A percentile compares a stretch with the other conserved stretches of the same genome.
Evolutionary conservation across 352 stramenopile species (phyloP).

Genomic region (Pythium phragmiticola): DNA sequence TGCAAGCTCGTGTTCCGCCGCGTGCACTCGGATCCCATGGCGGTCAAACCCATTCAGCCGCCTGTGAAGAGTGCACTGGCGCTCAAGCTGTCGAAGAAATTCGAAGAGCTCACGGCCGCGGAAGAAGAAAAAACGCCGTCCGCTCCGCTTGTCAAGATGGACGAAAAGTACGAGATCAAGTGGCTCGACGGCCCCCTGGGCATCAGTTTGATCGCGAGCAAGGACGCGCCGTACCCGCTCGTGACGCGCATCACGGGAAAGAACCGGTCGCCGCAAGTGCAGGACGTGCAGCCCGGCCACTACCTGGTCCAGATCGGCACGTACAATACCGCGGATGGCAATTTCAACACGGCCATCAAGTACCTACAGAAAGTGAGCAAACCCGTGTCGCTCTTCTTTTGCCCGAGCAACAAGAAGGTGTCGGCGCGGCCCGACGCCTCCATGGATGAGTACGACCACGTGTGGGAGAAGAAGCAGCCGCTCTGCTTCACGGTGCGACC

Average conservation of each 20-base stretch:
- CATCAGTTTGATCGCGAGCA: slow-evolving; percentile 87
- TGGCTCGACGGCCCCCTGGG: slow-evolving; percentile 84
- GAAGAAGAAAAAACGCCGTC: slow-evolving; percentile 73
- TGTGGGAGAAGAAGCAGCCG: slow-evolving; percentile 89
- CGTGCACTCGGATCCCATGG: slow-evolving; percentile 70
- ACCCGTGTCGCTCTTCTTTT: slow-evolving; percentile 82
- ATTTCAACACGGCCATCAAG: slow-evolving; percentile 90
- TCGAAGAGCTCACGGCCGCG: slow-evolving; percentile 66
- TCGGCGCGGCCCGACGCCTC: slow-evolving; percentile 64
- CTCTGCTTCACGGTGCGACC: slow-evolving; percentile 81
- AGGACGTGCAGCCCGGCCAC: slow-evolving; percentile 84
- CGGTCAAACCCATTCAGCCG: slow-evolving; percentile 71
- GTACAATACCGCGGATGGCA: slow-evolving; percentile 82
- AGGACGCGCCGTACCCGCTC: slow-evolving; percentile 82
- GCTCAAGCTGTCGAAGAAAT: slow-evolving; percentile 69
- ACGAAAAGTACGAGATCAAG: slow-evolving; percentile 86
- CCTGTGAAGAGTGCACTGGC: slow-evolving; percentile 69
- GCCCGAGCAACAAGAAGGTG: slow-evolving; percentile 76
- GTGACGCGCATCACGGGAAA: slow-evolving; percentile 88
- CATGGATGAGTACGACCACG: slow-evolving; percentile 81
- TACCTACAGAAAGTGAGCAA: slow-evolving; percentile 88
- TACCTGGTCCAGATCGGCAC: slow-evolving; percentile 86
- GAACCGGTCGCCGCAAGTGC: slow-evolving; percentile 83
- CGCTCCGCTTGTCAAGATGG: slow-evolving; percentile 68
- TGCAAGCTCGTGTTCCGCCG: slow-evolving; percentile 77